phyloP scores from a whole-genome alignment of 1,284 basidiomycete species.

The Irpex sp. region DNA sequence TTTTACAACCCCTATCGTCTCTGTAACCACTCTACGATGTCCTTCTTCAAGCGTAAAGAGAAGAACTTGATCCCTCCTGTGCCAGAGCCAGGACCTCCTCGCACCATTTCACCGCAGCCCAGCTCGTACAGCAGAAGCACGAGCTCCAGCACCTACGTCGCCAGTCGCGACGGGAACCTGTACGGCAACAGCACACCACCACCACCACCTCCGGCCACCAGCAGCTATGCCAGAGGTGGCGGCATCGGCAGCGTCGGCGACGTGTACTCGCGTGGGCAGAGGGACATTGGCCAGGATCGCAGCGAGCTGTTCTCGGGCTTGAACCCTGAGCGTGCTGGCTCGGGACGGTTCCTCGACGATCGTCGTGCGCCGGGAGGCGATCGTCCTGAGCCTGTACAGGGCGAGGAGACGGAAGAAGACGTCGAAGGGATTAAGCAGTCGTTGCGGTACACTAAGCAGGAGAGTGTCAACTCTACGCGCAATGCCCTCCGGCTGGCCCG shows the following conservation, averaged over 20 bases:
- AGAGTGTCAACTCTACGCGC: slow-evolving; percentile 85
- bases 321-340: slow-evolving; percentile 49
- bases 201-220: slow-evolving; percentile 29
- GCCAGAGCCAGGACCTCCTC: slow-evolving; percentile 26
- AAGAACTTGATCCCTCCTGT: slow-evolving; percentile 71
- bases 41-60: slow-evolving; percentile 75
- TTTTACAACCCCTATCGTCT: background rate
- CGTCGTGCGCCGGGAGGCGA: slow-evolving; percentile 24
- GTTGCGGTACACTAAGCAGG: slow-evolving; percentile 90
- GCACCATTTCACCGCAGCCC: slow-evolving; percentile 32
- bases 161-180: slow-evolving; percentile 64
- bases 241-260: slow-evolving; percentile 57
- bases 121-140: slow-evolving; percentile 41
- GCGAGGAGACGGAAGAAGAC: slow-evolving; percentile 92
- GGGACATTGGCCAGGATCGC: slow-evolving; percentile 60
- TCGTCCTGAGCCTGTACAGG: slow-evolving; percentile 43
- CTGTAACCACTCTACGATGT: slow-evolving; percentile 42
- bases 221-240: slow-evolving; percentile 33
- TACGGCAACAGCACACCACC: slow-evolving; percentile 28
- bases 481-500: slow-evolving; percentile 92
- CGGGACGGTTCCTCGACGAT: slow-evolving; percentile 67
- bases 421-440: slow-evolving; percentile 95
- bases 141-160: slow-evolving; percentile 51
- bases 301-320: slow-evolving; percentile 75
- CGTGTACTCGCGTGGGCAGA: slow-evolving; percentile 55